Conservation (phyloP, 371 early-diverging fungal genomes). For the Smittium mucronatum region DNA sequence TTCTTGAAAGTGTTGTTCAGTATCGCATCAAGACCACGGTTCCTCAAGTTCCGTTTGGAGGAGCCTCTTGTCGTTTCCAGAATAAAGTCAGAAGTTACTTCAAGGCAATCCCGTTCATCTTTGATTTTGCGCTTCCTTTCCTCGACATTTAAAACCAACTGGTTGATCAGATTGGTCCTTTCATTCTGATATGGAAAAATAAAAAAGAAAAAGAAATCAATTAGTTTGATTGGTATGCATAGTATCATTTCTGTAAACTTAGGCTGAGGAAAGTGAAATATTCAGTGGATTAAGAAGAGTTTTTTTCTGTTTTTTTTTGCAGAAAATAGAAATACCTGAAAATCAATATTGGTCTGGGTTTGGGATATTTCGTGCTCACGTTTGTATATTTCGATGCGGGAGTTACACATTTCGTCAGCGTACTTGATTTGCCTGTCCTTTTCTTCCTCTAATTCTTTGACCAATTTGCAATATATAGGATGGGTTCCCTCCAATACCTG, state of each 20-base stretch:
- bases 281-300: background rate
- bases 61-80: conserved; percentile 8
- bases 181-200: conserved; percentile 35
- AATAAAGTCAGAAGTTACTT: conserved; percentile 38
- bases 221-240: background rate
- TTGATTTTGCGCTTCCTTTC: conserved; percentile 57
- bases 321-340: conserved; percentile 4
- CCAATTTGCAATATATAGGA: conserved; percentile 46
- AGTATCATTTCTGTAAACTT: background rate
- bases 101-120: conserved; percentile 74
- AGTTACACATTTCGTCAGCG: conserved; percentile 39
- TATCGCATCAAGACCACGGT: conserved; percentile 25
- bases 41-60: conserved; percentile 32
- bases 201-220: conserved; percentile 12
- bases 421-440: conserved; percentile 57
- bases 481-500: conserved; percentile 44
- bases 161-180: conserved; percentile 54
- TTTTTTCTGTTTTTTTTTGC: too few relatives aligned
- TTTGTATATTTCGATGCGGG: conserved; percentile 20
- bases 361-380: conserved; percentile 14
- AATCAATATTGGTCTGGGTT: conserved; percentile 19
- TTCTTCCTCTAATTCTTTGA: conserved; percentile 41
- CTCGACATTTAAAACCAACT: conserved; percentile 55
- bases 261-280: background rate
- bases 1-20: background rate